Evolutionary conservation across 768 basidiomycete species (phyloP).

Genomic region (Boletus pseudo-olivaceus): DNA sequence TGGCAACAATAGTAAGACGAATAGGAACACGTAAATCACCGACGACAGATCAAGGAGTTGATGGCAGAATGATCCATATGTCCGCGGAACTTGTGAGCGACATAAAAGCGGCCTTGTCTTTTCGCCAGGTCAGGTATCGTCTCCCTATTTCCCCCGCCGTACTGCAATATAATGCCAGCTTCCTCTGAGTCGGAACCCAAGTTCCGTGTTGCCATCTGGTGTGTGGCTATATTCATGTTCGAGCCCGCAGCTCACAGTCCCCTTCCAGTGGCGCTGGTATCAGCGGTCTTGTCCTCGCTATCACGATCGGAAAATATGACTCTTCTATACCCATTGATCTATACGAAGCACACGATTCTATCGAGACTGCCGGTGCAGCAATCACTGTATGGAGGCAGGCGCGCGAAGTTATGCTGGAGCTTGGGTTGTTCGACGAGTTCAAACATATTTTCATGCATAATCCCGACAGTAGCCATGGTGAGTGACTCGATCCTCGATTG

Average conservation of each 20-base stretch:
- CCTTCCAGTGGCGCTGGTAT: conserved; percentile 38
- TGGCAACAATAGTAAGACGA: not conserved
- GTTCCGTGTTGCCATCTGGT: conserved; percentile 24
- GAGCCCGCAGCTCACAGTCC: not conserved
- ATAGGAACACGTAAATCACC: not conserved
- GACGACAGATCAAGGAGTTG: not conserved
- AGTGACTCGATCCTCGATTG: no score
- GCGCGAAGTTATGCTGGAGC: conserved; percentile 41
- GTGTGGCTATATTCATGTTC: not conserved
- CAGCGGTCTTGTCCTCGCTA: conserved; percentile 42
- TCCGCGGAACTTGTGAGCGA: not conserved
- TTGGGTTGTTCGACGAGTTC: conserved; percentile 40
- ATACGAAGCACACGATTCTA: conserved; percentile 44
- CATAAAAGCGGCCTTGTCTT: not conserved
- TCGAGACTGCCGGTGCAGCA: conserved; percentile 41
- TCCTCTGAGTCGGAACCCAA: not conserved
- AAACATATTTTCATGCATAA: not conserved
- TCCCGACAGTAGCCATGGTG: not conserved
- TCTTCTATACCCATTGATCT: conserved; percentile 36
- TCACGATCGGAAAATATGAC: conserved; percentile 14
- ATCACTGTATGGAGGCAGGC: conserved; percentile 46
- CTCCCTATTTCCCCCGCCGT: not conserved
- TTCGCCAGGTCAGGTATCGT: not conserved
- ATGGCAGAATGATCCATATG: not conserved
- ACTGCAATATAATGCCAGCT: not conserved